These are phyloP conservation scores for Spathaspora arborariae DNA, from an alignment of 805 yeast species.

Conservation along the genomic window DNA sequence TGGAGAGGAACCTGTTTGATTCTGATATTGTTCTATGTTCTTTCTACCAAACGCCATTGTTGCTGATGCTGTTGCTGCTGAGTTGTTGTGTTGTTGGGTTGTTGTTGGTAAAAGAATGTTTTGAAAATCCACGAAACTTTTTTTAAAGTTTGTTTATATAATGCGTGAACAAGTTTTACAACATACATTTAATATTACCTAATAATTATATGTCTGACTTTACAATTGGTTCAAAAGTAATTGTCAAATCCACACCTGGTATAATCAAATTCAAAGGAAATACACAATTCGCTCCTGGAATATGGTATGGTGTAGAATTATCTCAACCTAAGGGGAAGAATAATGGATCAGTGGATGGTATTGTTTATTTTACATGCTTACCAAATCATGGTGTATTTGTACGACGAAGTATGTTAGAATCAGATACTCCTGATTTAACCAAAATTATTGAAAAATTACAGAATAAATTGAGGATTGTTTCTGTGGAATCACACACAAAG, in stretches of 20 bases:
- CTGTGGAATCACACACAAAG: slow-evolving; percentile 21
- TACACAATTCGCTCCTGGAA: slow-evolving; percentile 57
- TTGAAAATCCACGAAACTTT: no score
- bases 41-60: background rate
- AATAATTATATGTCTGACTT: background rate
- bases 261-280: slow-evolving; percentile 47
- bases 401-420: slow-evolving; percentile 1
- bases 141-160: background rate
- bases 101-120: background rate
- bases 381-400: slow-evolving; percentile 17
- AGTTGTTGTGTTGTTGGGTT: background rate
- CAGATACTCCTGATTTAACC: no score
- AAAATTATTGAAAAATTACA: slow-evolving; percentile 38
- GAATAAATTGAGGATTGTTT: slow-evolving; percentile 35
- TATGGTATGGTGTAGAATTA: slow-evolving; percentile 50
- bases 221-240: background rate
- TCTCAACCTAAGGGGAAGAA: slow-evolving; percentile 42
- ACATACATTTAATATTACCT: no score
- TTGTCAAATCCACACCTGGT: slow-evolving; percentile 26
- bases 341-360: slow-evolving; percentile 45
- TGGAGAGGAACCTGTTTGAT: background rate
- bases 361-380: slow-evolving; percentile 44
- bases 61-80: background rate
- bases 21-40: background rate
- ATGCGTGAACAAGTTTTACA: no score